phyloP scores from a whole-genome alignment of 305 asterid genomes.

The Fraxinus baroniana region DNA sequence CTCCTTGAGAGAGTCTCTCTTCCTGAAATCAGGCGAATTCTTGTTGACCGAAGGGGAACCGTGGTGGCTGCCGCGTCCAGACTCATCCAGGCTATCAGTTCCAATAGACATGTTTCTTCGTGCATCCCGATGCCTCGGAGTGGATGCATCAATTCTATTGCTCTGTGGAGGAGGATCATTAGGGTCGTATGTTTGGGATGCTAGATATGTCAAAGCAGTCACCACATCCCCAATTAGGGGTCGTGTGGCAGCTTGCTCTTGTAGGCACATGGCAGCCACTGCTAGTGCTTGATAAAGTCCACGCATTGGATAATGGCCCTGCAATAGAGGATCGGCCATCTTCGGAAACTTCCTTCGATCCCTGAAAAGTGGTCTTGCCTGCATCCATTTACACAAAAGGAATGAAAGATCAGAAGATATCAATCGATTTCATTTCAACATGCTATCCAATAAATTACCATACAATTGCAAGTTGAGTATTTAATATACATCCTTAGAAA shows the following conservation, averaged over 20 bases:
- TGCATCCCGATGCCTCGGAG: constrained; percentile 62
- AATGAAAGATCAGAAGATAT: constrained; percentile 4
- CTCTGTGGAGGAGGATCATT: constrained; percentile 43
- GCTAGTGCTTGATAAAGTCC: constrained; percentile 92
- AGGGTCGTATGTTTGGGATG: constrained; percentile 77
- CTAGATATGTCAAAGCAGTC: constrained; percentile 76
- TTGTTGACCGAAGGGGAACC: constrained; percentile 64
- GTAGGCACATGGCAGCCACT: constrained; percentile 96
- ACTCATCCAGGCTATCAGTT: constrained; percentile 41
- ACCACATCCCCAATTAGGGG: constrained; percentile 93
- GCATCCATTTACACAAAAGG: constrained; percentile 11
- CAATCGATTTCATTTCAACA: neutral
- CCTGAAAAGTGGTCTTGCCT: constrained; percentile 95
- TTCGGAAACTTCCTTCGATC: constrained; percentile 79
- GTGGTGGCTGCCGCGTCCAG: constrained; percentile 36
- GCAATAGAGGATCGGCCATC: constrained; percentile 86
- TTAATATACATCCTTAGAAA: neutral
- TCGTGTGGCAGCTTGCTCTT: constrained; percentile 91
- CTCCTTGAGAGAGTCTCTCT: constrained; percentile 49
- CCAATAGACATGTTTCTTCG: constrained; percentile 50
- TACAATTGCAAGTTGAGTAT: neutral
- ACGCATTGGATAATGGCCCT: constrained; percentile 79
- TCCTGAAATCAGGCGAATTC: constrained; percentile 70
- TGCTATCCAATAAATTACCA: neutral
- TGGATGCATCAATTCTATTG: constrained; percentile 54